Evolutionary conservation across 371 early-diverging fungal species (phyloP).

Genomic region (Mortierella sp.): DNA sequence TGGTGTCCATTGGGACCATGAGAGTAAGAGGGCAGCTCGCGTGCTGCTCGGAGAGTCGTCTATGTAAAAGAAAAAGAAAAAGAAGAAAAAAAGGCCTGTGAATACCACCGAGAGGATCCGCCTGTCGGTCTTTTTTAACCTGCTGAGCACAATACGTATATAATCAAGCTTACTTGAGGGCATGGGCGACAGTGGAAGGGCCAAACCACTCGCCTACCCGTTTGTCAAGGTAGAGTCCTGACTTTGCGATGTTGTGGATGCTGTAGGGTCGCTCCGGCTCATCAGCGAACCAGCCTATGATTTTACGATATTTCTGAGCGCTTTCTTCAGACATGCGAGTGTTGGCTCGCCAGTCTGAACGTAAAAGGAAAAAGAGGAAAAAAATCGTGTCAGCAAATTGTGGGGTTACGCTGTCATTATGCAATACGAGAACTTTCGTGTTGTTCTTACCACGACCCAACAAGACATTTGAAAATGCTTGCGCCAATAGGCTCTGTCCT

Average conservation of each 20-base stretch:
- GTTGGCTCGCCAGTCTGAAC: slow-evolving; percentile 31
- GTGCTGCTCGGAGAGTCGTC: slow-evolving; percentile 26
- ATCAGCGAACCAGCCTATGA: slow-evolving; percentile 88
- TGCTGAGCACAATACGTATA: background rate
- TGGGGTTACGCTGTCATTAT: background rate
- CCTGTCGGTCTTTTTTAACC: too few relatives aligned
- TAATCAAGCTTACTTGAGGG: slow-evolving; percentile 74
- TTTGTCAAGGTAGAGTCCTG: slow-evolving; percentile 86
- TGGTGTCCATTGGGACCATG: slow-evolving; percentile 35
- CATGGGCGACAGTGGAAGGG: slow-evolving; percentile 91
- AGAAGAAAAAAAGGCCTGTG: background rate
- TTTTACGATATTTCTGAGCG: slow-evolving; percentile 54
- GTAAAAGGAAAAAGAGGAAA: background rate
- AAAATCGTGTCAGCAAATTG: background rate
- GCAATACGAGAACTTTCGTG: background rate
- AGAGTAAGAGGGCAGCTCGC: slow-evolving; percentile 30
- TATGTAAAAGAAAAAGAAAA: background rate
- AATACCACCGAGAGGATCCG: too few relatives aligned
- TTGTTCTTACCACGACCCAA: slow-evolving; percentile 71
- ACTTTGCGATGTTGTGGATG: slow-evolving; percentile 87
- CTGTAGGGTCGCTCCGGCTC: slow-evolving; percentile 86
- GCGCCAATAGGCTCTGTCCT: slow-evolving; percentile 94
- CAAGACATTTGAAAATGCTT: slow-evolving; percentile 77
- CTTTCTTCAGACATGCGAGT: slow-evolving; percentile 11
- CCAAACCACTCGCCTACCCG: slow-evolving; percentile 97